Evolutionary conservation across 2,329 filamentous ascomycete species (phyloP), one percentile per base, ranked within the genome.

Genomic region (Curvularia lunata): DNA sequence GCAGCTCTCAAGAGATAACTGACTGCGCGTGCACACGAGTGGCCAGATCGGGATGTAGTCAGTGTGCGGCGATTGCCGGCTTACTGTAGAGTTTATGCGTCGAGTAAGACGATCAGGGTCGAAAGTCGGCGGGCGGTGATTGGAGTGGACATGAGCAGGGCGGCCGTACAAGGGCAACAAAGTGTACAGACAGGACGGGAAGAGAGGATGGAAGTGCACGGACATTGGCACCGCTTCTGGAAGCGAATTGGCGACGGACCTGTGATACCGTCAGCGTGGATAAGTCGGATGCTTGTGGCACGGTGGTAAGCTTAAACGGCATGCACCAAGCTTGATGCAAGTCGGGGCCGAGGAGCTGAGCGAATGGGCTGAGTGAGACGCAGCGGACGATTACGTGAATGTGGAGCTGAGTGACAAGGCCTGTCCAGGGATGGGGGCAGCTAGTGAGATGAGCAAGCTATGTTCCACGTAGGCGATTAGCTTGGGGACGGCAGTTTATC

Each of bases 281-380:
- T 62, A 62, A 63, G 58, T 61, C 57, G 67, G 64, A 66, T 64
- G 63, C 63, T 65, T 58, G 60, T 68, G 66, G 64, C 56, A 69
- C 65, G 58, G 55, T 64, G 40, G 71, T 76, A 75, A 75, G 71
- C 72, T 75, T 74, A 73, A 73, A 67, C 41, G 52, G 63, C 59
- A 63, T 56, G 56, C 65, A 70, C 67, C 68, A 70, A 67, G 70
- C 70, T 70, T 70, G 67, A 69, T 65, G 52, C 48, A 66, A 64
- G 38, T 55, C 52, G 32, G 56, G 59, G 64, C 66, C 65, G 58
- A 69, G 65, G 51, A 13, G 45, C 56, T 59, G 63, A 64, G 63
- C 63, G 58, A 66, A 58, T 56, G 16, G 59, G 63, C 68, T 69
- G 63, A 66, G 55, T 57, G 61, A 60, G 54, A 48, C 50, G 30